Percentiles rank a stretch among this genome's conserved stretches.
These are phyloP conservation scores for Rauvolfia tetraphylla DNA, from an alignment of 257 asterid species.

Conservation along the genomic window DNA sequence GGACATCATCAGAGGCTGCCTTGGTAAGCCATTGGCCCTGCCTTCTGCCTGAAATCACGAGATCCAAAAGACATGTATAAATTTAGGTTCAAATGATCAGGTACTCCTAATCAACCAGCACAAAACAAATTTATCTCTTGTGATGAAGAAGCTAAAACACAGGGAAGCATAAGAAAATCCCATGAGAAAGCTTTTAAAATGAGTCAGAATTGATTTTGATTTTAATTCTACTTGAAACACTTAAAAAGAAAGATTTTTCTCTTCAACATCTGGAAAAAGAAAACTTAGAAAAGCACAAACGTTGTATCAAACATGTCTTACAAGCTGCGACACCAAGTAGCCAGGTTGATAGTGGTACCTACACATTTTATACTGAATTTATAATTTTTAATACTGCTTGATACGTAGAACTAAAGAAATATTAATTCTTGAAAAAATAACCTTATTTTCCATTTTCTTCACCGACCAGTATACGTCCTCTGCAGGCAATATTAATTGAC, in stretches of 20 bases:
- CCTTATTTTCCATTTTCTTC: not conserved
- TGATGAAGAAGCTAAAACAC: not conserved
- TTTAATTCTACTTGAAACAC: not conserved
- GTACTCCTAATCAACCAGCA: not conserved
- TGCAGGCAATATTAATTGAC: not conserved
- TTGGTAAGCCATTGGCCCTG: slow-evolving; percentile 55
- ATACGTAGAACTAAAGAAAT: not conserved
- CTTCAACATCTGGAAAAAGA: not conserved
- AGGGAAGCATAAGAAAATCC: not conserved
- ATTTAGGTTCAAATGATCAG: not conserved
- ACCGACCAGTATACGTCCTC: not conserved
- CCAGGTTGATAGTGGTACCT: too few relatives aligned
- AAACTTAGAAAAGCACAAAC: not conserved
- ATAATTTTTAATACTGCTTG: not conserved
- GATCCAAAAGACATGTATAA: not conserved
- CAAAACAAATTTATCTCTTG: not conserved
- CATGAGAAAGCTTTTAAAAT: not conserved
- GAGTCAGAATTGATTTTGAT: not conserved
- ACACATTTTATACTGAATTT: not conserved
- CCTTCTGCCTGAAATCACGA: slow-evolving; percentile 59
- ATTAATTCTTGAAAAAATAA: not conserved
- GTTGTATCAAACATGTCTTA: not conserved
- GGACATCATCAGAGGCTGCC: slow-evolving; percentile 54
- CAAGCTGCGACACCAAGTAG: not conserved
- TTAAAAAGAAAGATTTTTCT: not conserved